Percentiles rank a stretch among this genome's conserved stretches.
These are phyloP conservation scores for Nakaseomyces uthaithaninus DNA, from an alignment of 1,139 yeast genomes.

Conservation along the genomic window DNA sequence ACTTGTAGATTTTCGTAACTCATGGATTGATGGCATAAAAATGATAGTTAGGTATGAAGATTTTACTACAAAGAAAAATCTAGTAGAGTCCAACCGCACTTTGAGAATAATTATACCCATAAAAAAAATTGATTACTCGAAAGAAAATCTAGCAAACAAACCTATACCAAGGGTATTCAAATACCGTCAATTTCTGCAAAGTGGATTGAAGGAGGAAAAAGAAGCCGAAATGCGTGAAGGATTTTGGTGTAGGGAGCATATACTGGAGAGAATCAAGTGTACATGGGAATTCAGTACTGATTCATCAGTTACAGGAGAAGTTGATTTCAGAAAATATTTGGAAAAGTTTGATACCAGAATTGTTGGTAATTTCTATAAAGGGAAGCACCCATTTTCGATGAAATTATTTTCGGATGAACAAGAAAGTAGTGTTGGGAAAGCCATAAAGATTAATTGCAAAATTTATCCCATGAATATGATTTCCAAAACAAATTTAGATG, in stretches of 20 bases:
- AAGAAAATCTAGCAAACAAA: constrained; percentile 37
- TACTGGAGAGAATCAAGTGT: constrained; percentile 54
- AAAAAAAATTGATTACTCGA: constrained; percentile 36
- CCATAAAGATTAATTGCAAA: constrained; percentile 8
- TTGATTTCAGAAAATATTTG: constrained; percentile 25
- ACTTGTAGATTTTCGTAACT: constrained; percentile 29
- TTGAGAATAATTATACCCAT: constrained; percentile 64
- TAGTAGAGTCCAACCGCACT: constrained; percentile 37
- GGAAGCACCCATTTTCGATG: constrained; percentile 17
- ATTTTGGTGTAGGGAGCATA: constrained; percentile 73
- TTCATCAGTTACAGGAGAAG: constrained; percentile 15
- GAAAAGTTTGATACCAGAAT: constrained; percentile 22
- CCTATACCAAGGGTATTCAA: constrained; percentile 69
- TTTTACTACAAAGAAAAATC: constrained; percentile 18
- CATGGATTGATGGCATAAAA: constrained; percentile 27
- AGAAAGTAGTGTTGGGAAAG: constrained; percentile 15
- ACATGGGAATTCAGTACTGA: constrained; percentile 42
- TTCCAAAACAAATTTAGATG: not conserved
- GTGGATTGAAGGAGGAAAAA: constrained; percentile 47
- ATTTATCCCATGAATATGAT: not conserved
- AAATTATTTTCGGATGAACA: constrained; percentile 13
- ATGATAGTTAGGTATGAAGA: constrained; percentile 21
- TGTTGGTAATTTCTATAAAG: constrained; percentile 21
- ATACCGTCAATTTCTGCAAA: constrained; percentile 65
- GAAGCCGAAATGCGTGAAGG: constrained; percentile 45